Conservation (phyloP, 768 basidiomycete genomes). For the Cystofilobasidium capitatum region DNA sequence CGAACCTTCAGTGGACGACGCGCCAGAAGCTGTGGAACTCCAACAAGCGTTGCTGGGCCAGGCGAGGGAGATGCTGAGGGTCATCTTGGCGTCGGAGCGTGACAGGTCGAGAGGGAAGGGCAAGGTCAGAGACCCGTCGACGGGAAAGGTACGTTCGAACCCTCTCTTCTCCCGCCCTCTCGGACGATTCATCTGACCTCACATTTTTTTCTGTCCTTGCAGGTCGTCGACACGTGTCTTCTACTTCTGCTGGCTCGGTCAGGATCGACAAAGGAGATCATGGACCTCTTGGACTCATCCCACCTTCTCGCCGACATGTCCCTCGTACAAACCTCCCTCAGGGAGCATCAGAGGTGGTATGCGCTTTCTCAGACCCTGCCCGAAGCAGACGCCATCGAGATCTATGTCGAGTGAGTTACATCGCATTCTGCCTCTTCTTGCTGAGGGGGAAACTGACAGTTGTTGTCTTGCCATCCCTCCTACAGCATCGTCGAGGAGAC, state of each 20-base stretch:
- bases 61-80: slow-evolving; percentile 66
- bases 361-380: slow-evolving; percentile 7
- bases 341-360: slow-evolving; percentile 17
- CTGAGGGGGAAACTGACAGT: background rate
- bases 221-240: slow-evolving; percentile 75
- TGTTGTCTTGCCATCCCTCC: slow-evolving; percentile 19
- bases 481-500: slow-evolving; percentile 57
- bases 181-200: background rate
- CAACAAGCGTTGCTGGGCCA: slow-evolving; percentile 53
- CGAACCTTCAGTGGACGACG: slow-evolving; percentile 54
- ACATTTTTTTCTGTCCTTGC: background rate
- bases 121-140: slow-evolving; percentile 29
- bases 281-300: slow-evolving; percentile 7
- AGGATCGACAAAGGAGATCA: slow-evolving; percentile 30
- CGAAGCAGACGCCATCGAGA: slow-evolving; percentile 52
- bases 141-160: slow-evolving; percentile 5
- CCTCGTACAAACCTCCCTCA: slow-evolving; percentile 6
- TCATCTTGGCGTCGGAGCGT: slow-evolving; percentile 43
- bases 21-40: slow-evolving; percentile 63
- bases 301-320: slow-evolving; percentile 11
- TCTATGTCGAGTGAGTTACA: slow-evolving; percentile 55
- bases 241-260: slow-evolving; percentile 60
- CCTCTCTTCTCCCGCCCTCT: background rate
- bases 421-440: background rate
- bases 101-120: slow-evolving; percentile 44